Evolutionary conservation across 75 land plant species (phyloP).

Genomic region (Pinus tabuliformis): DNA sequence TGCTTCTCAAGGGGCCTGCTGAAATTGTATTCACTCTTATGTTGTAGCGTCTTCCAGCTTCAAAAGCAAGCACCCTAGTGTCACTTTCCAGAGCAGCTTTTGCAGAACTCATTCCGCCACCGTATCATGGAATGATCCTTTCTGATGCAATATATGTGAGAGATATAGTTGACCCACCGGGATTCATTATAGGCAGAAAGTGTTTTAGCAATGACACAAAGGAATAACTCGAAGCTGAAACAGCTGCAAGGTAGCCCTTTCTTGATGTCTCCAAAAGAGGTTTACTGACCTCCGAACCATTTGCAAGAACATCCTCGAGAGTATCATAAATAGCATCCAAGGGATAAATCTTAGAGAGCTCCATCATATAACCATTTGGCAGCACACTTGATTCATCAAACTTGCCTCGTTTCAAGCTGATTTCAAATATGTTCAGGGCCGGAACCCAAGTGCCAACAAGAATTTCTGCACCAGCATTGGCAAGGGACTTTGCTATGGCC

Average conservation of each 20-base stretch:
- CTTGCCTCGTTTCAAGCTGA: slow-evolving; percentile 85
- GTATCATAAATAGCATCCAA: slow-evolving; percentile 94
- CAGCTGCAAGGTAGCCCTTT: slow-evolving; percentile 88
- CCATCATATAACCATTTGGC: slow-evolving; percentile 88
- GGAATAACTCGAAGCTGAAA: slow-evolving; percentile 95
- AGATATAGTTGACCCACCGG: slow-evolving; percentile 86
- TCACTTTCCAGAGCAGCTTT: slow-evolving; percentile 99
- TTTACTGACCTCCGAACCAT: slow-evolving; percentile 86
- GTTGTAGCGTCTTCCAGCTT: slow-evolving; percentile 81
- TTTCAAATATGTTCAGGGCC: slow-evolving; percentile 18
- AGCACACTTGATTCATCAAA: slow-evolving; percentile 86
- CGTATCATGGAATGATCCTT: slow-evolving; percentile 94
- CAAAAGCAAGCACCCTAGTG: slow-evolving; percentile 90
- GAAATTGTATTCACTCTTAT: slow-evolving; percentile 94
- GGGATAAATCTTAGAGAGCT: slow-evolving; percentile 86
- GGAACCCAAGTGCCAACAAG: slow-evolving; percentile 99
- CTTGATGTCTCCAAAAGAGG: slow-evolving; percentile 94
- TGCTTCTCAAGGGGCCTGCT: slow-evolving; percentile 95
- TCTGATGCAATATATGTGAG: slow-evolving; percentile 97
- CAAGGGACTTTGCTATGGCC: slow-evolving; percentile 97
- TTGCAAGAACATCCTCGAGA: slow-evolving; percentile 91
- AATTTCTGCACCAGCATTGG: slow-evolving; percentile 98
- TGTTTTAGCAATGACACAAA: slow-evolving; percentile 86
- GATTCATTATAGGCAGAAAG: slow-evolving; percentile 89
- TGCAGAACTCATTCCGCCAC: slow-evolving; percentile 99